These are phyloP conservation scores for Pochonia chlamydosporia DNA, from an alignment of 2,329 filamentous ascomycete species.

Conservation along the genomic window DNA sequence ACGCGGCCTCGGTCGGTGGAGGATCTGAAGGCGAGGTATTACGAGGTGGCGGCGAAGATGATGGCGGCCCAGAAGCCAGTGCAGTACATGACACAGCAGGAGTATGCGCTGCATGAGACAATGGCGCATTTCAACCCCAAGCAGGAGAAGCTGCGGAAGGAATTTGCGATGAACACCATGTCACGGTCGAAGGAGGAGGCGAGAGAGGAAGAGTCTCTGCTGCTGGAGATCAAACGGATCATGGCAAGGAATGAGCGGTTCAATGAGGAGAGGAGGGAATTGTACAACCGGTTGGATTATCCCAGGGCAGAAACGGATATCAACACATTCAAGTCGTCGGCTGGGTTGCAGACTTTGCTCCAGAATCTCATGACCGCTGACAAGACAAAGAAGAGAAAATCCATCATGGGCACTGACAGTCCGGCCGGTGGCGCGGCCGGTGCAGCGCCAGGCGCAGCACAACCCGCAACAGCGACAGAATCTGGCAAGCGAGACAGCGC, in stretches of 20 bases:
- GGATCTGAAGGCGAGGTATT: constrained; percentile 87
- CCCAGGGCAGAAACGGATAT: constrained; percentile 66
- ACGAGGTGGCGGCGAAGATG: constrained; percentile 76
- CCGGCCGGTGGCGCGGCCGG: constrained; percentile 1
- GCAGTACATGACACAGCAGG: constrained; percentile 79
- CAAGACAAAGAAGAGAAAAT: constrained; percentile 83
- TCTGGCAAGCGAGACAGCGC: constrained; percentile 47
- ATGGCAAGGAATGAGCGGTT: constrained; percentile 79
- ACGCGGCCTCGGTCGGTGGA: constrained; percentile 66
- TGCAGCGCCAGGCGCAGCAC: constrained; percentile 18
- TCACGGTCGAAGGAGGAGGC: constrained; percentile 80
- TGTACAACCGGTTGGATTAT: constrained; percentile 82
- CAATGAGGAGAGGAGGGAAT: constrained; percentile 80
- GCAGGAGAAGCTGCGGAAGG: constrained; percentile 75
- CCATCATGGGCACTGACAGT: constrained; percentile 56
- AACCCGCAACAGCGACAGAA: constrained; percentile 29
- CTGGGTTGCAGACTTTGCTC: constrained; percentile 72
- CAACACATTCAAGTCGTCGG: constrained; percentile 71
- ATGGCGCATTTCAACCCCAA: constrained; percentile 82
- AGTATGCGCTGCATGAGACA: constrained; percentile 76
- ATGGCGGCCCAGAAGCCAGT: constrained; percentile 75
- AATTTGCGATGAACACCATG: constrained; percentile 74
- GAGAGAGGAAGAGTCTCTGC: constrained; percentile 81
- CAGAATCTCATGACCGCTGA: constrained; percentile 78
- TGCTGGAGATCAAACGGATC: constrained; percentile 89